Conservation (phyloP, 1,284 basidiomycete species). For the Kwoniella shivajii region DNA sequence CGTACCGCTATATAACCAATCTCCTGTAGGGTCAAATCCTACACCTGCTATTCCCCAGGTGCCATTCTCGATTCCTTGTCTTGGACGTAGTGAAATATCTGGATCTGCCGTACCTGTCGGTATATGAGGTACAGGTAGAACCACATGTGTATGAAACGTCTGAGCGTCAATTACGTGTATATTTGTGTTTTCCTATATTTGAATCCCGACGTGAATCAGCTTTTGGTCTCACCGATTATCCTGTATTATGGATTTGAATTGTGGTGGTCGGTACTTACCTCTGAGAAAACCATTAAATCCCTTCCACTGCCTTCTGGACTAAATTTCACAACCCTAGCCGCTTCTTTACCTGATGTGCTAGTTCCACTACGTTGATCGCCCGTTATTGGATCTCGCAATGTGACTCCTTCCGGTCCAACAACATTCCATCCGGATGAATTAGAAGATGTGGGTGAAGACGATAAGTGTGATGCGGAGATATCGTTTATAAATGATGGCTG, state of each 20-base stretch:
- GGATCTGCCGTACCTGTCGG: slow-evolving; percentile 15
- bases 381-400: slow-evolving; percentile 37
- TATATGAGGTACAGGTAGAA: slow-evolving; percentile 44
- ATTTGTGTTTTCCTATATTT: slow-evolving; percentile 43
- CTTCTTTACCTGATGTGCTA: slow-evolving; percentile 43
- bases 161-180: slow-evolving; percentile 54
- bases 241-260: too few species aligned
- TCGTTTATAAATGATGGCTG: slow-evolving; percentile 32
- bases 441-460: slow-evolving; percentile 2
- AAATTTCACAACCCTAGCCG: slow-evolving; percentile 54
- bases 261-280: slow-evolving; percentile 31
- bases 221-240: not conserved
- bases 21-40: slow-evolving; percentile 51
- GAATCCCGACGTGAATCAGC: not conserved
- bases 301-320: slow-evolving; percentile 48
- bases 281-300: slow-evolving; percentile 53
- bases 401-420: slow-evolving; percentile 9
- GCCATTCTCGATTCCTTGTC: slow-evolving; percentile 32
- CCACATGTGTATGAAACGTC: slow-evolving; percentile 50
- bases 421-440: slow-evolving; percentile 11
- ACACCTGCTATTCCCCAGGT: slow-evolving; percentile 49
- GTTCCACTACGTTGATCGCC: slow-evolving; percentile 27
- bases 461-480: slow-evolving; percentile 11
- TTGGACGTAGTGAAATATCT: not conserved
- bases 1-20: slow-evolving; percentile 53